A percentile compares a stretch with the other conserved stretches of the same genome.
phyloP scores from a whole-genome alignment of 306 rosid genomes.

The Urtica urens region DNA sequence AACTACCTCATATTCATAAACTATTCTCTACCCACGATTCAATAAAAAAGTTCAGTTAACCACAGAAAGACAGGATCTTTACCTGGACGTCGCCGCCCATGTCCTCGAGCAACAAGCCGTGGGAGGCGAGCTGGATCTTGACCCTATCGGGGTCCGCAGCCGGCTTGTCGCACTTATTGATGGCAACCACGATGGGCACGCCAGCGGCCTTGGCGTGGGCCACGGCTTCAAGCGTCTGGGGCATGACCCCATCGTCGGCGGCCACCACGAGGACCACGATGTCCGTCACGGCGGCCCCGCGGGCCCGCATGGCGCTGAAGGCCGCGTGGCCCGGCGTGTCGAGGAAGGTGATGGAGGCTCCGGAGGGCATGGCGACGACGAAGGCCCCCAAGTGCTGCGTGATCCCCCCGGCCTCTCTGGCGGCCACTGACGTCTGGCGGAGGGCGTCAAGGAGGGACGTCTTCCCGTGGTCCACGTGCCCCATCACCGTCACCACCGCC shows the following conservation, averaged over 20 bases:
- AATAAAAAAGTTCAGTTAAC: no score
- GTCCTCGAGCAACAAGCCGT: constrained; percentile 88
- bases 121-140: constrained; percentile 80
- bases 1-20: no score
- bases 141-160: constrained; percentile 90
- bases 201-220: constrained; percentile 86
- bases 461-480: constrained; percentile 97
- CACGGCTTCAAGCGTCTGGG: constrained; percentile 92
- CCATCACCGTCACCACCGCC: constrained; percentile 95
- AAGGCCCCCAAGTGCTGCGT: constrained; percentile 98
- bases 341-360: constrained; percentile 86
- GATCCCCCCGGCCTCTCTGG: constrained; percentile 90
- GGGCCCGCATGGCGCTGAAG: constrained; percentile 96
- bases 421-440: constrained; percentile 92
- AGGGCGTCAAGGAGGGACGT: constrained; percentile 92
- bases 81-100: constrained; percentile 88
- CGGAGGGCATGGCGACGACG: constrained; percentile 79
- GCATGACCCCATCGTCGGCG: constrained; percentile 98
- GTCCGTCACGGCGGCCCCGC: constrained; percentile 96
- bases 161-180: constrained; percentile 94
- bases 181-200: constrained; percentile 87
- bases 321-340: constrained; percentile 99
- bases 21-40: no score
- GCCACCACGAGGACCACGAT: constrained; percentile 91
- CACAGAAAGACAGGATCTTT: no score